Conservation (phyloP, 495 filamentous ascomycete species). For the Jackrogersella multiformis region DNA sequence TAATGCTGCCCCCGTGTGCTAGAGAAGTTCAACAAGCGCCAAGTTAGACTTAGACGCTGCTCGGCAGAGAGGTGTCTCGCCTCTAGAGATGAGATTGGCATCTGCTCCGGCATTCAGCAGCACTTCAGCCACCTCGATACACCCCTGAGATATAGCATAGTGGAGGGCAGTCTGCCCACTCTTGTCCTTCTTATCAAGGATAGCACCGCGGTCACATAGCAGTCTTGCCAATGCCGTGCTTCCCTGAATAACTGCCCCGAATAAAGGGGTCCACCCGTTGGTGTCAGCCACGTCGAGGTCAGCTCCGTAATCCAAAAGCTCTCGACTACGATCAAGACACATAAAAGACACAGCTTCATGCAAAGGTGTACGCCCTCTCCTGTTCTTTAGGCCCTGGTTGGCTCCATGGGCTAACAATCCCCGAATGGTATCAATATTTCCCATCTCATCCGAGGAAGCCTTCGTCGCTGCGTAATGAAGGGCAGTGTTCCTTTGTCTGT, state of each 20-base stretch:
- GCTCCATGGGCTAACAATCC: constrained; percentile 41
- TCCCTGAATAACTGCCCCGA: constrained; percentile 41
- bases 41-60: constrained; percentile 34
- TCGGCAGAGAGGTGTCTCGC: constrained; percentile 34
- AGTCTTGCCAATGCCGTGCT: constrained; percentile 33
- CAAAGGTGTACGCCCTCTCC: constrained; percentile 39
- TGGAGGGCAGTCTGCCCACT: constrained; percentile 39
- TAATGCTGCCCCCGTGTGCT: constrained; percentile 10
- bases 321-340: constrained; percentile 22
- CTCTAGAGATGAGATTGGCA: constrained; percentile 33
- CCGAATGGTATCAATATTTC: constrained; percentile 33
- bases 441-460: constrained; percentile 34
- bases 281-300: constrained; percentile 34
- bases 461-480: constrained; percentile 45
- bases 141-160: constrained; percentile 41
- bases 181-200: constrained; percentile 34
- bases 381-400: constrained; percentile 31
- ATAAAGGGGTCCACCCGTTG: constrained; percentile 35
- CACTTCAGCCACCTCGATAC: constrained; percentile 32
- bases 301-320: constrained; percentile 45
- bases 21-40: constrained; percentile 25
- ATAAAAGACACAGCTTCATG: constrained; percentile 37
- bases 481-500: constrained; percentile 39
- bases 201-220: constrained; percentile 42
- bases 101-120: constrained; percentile 41